phyloP scores from a whole-genome alignment of 2,329 filamentous ascomycete genomes.

The Calonectria henricotiae region DNA sequence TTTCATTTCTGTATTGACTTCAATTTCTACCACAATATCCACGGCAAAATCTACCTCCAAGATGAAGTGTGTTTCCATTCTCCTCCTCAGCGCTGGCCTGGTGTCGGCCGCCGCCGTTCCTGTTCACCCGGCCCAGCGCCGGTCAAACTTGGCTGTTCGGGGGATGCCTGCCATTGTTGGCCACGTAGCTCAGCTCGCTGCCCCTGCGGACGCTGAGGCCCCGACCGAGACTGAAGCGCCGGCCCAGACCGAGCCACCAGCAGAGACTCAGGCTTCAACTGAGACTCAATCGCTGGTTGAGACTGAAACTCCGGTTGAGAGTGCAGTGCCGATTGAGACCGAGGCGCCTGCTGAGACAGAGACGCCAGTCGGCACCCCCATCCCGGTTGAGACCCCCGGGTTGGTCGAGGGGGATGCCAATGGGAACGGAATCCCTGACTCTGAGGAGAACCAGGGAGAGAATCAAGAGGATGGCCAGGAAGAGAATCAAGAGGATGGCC shows the following conservation, averaged over 20 bases:
- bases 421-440: conserved; percentile 1
- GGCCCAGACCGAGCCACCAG: not conserved
- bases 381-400: not conserved
- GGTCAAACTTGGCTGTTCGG: not conserved
- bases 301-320: not conserved
- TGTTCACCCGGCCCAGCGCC: not conserved
- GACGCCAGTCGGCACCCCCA: not conserved
- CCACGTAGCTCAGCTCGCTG: not conserved
- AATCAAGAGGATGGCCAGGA: not conserved
- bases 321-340: not conserved
- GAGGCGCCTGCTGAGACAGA: not conserved
- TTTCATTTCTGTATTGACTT: conserved; percentile 23
- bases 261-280: not conserved
- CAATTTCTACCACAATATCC: conserved; percentile 23
- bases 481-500: not conserved
- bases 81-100: conserved; percentile 5
- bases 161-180: not conserved
- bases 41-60: not conserved
- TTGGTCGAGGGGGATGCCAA: not conserved
- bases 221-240: not conserved
- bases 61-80: conserved; percentile 9
- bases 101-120: conserved; percentile 6
- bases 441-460: not conserved
- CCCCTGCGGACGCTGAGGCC: not conserved
- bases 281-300: not conserved